Evolutionary conservation across 2,329 filamentous ascomycete species (phyloP), one percentile per base, ranked within the genome.

Genomic region (Dactylellina parvicollis): DNA sequence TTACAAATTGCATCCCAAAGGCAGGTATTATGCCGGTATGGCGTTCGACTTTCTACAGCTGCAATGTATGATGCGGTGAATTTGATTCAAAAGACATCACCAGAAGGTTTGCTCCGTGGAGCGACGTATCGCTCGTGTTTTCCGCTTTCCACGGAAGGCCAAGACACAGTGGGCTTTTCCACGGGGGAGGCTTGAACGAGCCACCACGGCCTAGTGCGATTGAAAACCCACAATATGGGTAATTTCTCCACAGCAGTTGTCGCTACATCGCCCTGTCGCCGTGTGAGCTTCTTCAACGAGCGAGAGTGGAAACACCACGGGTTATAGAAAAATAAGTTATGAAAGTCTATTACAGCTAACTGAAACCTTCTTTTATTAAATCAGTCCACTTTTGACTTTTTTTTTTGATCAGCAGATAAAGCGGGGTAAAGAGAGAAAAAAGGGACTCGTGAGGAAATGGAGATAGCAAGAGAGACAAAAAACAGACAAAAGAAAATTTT

Each of bases 361-460:
- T n/a, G n/a, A n/a, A n/a, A n/a, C n/a, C n/a, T n/a, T n/a, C n/a
- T n/a, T n/a, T n/a, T n/a, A n/a, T 26, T 47, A 52, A 54, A 57
- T 26, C 54, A 59, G 65, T 64, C 59, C 49, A 32, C 8, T 50
- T 65, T 57, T 30, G 38, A 57, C 30, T 50, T 49, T 71, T n/a
- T 16, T 16, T 47, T 49, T 18, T 20, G 52, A 65, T 59, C 59
- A 65, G 28, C 62, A 36, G 38, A 34, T 67, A 61, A 65, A 64
- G 67, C 67, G 67, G 67, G 59, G 67, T 65, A 72, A 49, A 36
- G 16, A 52, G 20, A 38, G 14, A 50, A 50, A 14, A 36, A 12
- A 54, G 26, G 47, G 8, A 34, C 3, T 52, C 10, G 47, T 18
- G 47, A 52, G 12, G n/a, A n/a, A 52, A 16, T 42, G 38, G 54